Base-by-base conservation (phyloP, 2,329 filamentous ascomycete genomes). In the Trichoderma harzianum region DNA sequence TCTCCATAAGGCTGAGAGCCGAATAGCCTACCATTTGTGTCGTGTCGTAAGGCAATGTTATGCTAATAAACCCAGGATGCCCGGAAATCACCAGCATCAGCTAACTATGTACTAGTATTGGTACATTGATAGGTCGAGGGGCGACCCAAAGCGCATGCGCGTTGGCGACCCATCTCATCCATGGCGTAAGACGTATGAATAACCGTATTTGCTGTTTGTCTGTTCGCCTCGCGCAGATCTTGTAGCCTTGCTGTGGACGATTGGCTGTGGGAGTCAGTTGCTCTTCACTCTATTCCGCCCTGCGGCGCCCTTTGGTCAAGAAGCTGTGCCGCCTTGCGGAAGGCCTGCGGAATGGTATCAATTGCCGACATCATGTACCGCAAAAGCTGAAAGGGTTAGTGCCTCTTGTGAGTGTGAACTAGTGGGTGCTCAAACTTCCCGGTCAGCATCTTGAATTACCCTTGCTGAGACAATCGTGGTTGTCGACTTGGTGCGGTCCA, bases 281-380 rank as follows among this genome's bases (percentile, higher is more conserved):
- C 11, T 16, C 7, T 28, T 32, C 7, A 10, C 32, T 67, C 32
- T 39, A 53, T 30, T 28, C 57, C 51, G 32, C 53, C 53, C 16
- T 60, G 10, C 30, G 14, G 26, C n/a, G 47, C 32, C 32, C 30
- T 39, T 67, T 8, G 8, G 43, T 24, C 30, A 36, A 24, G 63
- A 18, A 7, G 12, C 26, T 3, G 18, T 58, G 63, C 57, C 57
- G 16, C 16, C 51, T 43, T n/a, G 18, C 36, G 32, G 43, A 11
- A 60, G 16, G n/a, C 6, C 26, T 47, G 26, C 8, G 53, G 26
- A 60, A 24, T 69, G 53, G 10, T 36, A 18, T 51, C 53, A 69
- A 69, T 69, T 69, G 53, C 65, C 65, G 65, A 69, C 36, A 43
- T 26, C 55, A 61, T 12, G 36, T 69, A 60, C 65, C 65, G 65